Evolutionary conservation across 2,329 filamentous ascomycete species (phyloP).

Genomic region (Trichoderma aggressivum): DNA sequence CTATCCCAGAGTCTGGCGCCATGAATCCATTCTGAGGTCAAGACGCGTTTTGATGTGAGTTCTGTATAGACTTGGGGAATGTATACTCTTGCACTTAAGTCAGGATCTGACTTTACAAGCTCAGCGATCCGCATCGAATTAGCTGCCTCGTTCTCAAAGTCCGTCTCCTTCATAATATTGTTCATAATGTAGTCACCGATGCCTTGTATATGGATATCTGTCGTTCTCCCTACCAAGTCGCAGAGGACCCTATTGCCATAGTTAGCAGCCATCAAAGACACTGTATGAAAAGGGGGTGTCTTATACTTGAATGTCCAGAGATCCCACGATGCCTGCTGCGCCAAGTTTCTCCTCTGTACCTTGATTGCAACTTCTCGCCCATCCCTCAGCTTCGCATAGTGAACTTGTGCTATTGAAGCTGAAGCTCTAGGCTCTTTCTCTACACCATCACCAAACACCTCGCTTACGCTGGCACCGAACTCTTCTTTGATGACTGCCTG

Average conservation of each 20-base stretch:
- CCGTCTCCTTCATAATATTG: conserved; percentile 16
- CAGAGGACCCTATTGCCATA: conserved; percentile 28
- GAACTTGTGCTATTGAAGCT: conserved; percentile 12
- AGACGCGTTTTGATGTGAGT: neutral
- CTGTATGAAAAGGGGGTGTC: rapidly evolving
- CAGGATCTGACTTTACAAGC: neutral
- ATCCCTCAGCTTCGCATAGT: conserved; percentile 7
- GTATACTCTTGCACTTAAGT: neutral
- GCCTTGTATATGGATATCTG: conserved; percentile 4
- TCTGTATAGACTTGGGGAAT: conserved; percentile 11
- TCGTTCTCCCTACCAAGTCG: neutral
- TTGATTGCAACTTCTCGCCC: conserved; percentile 15
- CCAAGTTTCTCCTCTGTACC: conserved; percentile 2
- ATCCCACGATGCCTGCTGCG: conserved; percentile 12
- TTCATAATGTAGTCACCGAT: conserved; percentile 12
- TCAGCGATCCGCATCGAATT: neutral
- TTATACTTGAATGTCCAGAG: conserved; percentile 12
- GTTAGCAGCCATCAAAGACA: neutral
- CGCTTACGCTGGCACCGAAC: neutral
- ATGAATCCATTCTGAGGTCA: conserved; percentile 16
- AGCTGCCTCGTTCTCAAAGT: conserved; percentile 14
- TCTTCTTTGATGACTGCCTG: conserved; percentile 15
- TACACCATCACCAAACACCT: conserved; percentile 2
- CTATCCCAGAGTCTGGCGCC: conserved; percentile 17
- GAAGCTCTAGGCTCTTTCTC: conserved; percentile 12